Percentiles rank a stretch among this genome's conserved stretches.
phyloP scores from a whole-genome alignment of 768 basidiomycete species.

The Leccinum broughii region DNA sequence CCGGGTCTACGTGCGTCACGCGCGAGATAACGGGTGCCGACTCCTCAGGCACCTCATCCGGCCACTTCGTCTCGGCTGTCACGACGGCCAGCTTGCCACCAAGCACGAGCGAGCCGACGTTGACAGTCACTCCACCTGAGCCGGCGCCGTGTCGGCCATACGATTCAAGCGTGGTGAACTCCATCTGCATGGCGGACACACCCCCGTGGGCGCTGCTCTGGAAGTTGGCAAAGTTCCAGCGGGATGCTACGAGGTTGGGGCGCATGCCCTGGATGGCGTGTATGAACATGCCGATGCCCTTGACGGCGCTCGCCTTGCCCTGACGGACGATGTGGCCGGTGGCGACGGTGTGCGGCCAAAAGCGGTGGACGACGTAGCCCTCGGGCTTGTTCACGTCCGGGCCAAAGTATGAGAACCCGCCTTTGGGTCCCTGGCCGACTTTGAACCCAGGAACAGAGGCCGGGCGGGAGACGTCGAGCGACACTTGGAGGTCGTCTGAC shows the following conservation, averaged over 20 bases:
- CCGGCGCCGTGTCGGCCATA: conserved; percentile 80
- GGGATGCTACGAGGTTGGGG: conserved; percentile 86
- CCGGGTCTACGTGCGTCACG: conserved; percentile 59
- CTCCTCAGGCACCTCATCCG: conserved; percentile 53
- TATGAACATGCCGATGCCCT: conserved; percentile 82
- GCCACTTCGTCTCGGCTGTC: conserved; percentile 79
- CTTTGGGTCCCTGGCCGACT: conserved; percentile 82
- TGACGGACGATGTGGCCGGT: conserved; percentile 68
- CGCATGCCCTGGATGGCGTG: conserved; percentile 99
- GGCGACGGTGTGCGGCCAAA: conserved; percentile 75
- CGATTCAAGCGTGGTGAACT: conserved; percentile 80
- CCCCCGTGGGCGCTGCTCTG: conserved; percentile 71
- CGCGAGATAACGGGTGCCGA: conserved; percentile 59
- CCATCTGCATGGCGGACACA: conserved; percentile 92
- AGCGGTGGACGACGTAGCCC: conserved; percentile 86
- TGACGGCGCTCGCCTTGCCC: conserved; percentile 55
- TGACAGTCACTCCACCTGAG: conserved; percentile 82
- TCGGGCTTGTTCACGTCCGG: conserved; percentile 65
- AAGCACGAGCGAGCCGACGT: conserved; percentile 82
- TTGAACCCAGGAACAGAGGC: conserved; percentile 84
- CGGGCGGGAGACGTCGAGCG: conserved; percentile 70
- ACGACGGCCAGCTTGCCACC: conserved; percentile 74
- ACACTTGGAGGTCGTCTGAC: conserved; percentile 76
- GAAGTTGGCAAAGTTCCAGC: conserved; percentile 97
- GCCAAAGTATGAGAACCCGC: conserved; percentile 90